Evolutionary conservation across 768 basidiomycete species (phyloP).

Genomic region (Tylopilus intermedius): DNA sequence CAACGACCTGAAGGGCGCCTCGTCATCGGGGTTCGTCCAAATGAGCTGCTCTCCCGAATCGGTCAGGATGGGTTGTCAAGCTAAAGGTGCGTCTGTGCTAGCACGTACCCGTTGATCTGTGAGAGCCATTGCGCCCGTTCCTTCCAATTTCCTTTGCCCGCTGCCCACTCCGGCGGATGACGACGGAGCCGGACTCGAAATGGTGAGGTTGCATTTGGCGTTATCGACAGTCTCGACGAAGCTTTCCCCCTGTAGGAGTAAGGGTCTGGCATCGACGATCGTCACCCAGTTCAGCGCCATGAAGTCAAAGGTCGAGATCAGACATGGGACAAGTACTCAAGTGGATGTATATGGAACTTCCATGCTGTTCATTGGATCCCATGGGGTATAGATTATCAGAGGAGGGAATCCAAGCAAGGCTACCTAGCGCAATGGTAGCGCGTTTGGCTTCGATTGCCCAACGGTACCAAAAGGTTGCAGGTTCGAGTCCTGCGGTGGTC

Average conservation of each 20-base stretch:
- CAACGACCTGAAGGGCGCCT: slow-evolving; percentile 37
- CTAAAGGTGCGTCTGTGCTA: not conserved
- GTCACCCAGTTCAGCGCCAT: slow-evolving; percentile 84
- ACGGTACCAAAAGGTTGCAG: slow-evolving; percentile 90
- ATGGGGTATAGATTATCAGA: too few species aligned
- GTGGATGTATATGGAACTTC: not conserved
- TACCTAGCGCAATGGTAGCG: slow-evolving; percentile 93
- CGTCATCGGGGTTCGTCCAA: slow-evolving; percentile 42
- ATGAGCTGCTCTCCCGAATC: slow-evolving; percentile 46
- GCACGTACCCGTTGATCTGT: slow-evolving; percentile 68
- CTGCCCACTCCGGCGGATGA: slow-evolving; percentile 46
- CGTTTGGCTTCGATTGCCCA: slow-evolving; percentile 86
- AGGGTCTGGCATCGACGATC: slow-evolving; percentile 50
- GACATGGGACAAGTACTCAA: not conserved
- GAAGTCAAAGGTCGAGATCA: slow-evolving; percentile 1
- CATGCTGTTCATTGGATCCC: not conserved
- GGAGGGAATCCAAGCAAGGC: slow-evolving; percentile 28
- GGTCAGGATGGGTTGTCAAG: slow-evolving; percentile 4
- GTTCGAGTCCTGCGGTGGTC: slow-evolving; percentile 95
- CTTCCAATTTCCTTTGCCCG: slow-evolving; percentile 54
- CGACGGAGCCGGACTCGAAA: slow-evolving; percentile 48
- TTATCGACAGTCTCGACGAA: slow-evolving; percentile 54
- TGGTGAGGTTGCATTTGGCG: slow-evolving; percentile 52
- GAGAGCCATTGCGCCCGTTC: slow-evolving; percentile 53
- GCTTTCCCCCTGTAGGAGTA: slow-evolving; percentile 61